A percentile compares a stretch with the other conserved stretches of the same genome.
Evolutionary conservation across 208 protist genomes (phyloP).

Genomic region (Jaenimonas drosophilae): DNA sequence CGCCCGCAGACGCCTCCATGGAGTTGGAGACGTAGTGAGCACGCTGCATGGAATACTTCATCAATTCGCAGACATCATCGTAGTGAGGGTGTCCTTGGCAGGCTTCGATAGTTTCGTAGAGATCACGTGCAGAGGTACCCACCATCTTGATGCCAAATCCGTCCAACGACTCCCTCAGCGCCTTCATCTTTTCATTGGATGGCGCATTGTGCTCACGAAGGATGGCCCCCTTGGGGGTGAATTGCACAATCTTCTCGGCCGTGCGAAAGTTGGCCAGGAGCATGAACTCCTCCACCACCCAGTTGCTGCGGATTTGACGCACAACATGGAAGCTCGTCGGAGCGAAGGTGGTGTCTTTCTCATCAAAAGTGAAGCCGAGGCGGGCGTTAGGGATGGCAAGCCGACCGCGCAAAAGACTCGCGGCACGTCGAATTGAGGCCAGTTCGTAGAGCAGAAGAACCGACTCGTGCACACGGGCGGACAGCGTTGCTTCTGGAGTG

Average conservation of each 20-base stretch:
- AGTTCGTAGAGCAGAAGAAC: conserved; percentile 52
- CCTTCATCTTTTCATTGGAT: conserved; percentile 66
- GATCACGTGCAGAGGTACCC: conserved; percentile 68
- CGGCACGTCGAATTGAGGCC: conserved; percentile 32
- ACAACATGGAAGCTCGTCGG: conserved; percentile 87
- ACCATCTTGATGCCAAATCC: conserved; percentile 68
- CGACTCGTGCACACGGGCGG: conserved; percentile 30
- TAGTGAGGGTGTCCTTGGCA: conserved; percentile 78
- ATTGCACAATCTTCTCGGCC: conserved; percentile 59
- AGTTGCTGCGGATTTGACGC: conserved; percentile 88
- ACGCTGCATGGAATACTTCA: conserved; percentile 87
- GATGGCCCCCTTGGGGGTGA: conserved; percentile 77
- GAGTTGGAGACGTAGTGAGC: conserved; percentile 90
- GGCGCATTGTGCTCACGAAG: conserved; percentile 86
- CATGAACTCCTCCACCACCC: conserved; percentile 97
- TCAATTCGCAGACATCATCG: conserved; percentile 85
- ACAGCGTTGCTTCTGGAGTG: conserved; percentile 68
- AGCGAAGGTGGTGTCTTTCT: conserved; percentile 80
- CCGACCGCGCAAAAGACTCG: conserved; percentile 41
- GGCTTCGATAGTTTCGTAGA: conserved; percentile 66
- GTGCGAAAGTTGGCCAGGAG: conserved; percentile 92
- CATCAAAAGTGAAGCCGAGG: conserved; percentile 88
- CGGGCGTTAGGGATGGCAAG: conserved; percentile 80
- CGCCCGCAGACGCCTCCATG: conserved; percentile 58
- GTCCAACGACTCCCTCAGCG: conserved; percentile 71